Evolutionary conservation across 2,329 filamentous ascomycete species (phyloP), one percentile per base, ranked within the genome.

Genomic region (Fonsecaea monophora): DNA sequence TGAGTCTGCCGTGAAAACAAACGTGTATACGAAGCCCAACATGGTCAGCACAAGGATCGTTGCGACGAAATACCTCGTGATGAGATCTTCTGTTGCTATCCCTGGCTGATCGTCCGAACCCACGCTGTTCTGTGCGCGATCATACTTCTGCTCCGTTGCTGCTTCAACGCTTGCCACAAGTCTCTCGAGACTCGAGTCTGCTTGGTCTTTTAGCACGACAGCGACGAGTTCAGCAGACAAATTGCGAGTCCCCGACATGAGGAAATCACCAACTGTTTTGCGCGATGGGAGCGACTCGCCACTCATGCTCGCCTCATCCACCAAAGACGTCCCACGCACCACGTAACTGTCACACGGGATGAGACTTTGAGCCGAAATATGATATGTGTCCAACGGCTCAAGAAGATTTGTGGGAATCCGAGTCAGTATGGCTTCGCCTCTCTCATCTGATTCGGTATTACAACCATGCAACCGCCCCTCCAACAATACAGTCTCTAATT

Each of bases 301-400:
- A 0, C 91, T 94, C 13, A 94, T 78, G 86, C 92, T 91, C 0
- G 90, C 91, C 74, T 94, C 91, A 72, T 94, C 85, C 0, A 92
- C 82, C 66, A 91, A 89, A 0, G 86, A 89, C 0, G 78, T 80
- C 0, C 91, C 91, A 1, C 79, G 77, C 0, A 89, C 67, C 0
- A 94, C 84, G 0, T 82, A 84, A 0, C 91, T 91, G 70, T 94
- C 92, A 0, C 68, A 69, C 15, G 65, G 68, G n/a, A 69, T 65
- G 32, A 65, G 42, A 10, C 50, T 40, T 10, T 60, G 35, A 40
- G 65, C 54, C 3, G 34, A 12, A 25, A 68, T 63, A 30, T 53
- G 57, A 38, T 56, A 60, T 8, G 18, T 45, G 32, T 69, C 61
- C 21, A 62, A 38, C 30, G 58, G 61, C 8, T 37, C 53, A 37